Percentiles rank a stretch among this genome's conserved stretches.
These are phyloP conservation scores for Phytophthora syringae DNA, from an alignment of 352 stramenopile species.

Conservation along the genomic window DNA sequence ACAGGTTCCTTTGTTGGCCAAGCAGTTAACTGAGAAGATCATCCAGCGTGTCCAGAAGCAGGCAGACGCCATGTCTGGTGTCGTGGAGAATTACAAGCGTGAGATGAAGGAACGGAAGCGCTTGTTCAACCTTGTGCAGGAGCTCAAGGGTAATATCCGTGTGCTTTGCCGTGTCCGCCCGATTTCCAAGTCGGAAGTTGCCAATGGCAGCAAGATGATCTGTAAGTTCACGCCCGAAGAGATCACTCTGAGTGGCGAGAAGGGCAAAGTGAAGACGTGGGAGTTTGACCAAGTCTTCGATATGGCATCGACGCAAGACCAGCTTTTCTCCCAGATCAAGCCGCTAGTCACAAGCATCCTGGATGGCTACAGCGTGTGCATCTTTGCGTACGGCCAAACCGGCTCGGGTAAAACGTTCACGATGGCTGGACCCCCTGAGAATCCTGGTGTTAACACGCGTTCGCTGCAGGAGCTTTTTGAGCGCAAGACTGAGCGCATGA, in stretches of 20 bases:
- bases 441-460: slow-evolving; percentile 84
- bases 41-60: slow-evolving; percentile 75
- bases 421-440: slow-evolving; percentile 76
- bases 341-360: slow-evolving; percentile 86
- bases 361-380: slow-evolving; percentile 90
- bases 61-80: slow-evolving; percentile 77
- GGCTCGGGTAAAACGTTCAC: slow-evolving; percentile 90
- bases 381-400: slow-evolving; percentile 91
- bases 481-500: slow-evolving; percentile 63
- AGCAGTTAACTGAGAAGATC: slow-evolving; percentile 81
- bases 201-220: slow-evolving; percentile 78
- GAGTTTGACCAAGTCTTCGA: slow-evolving; percentile 90
- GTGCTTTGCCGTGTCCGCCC: slow-evolving; percentile 97
- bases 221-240: slow-evolving; percentile 86
- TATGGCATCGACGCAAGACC: slow-evolving; percentile 73
- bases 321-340: slow-evolving; percentile 81
- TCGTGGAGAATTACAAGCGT: slow-evolving; percentile 91
- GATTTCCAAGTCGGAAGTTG: slow-evolving; percentile 81
- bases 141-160: slow-evolving; percentile 97
- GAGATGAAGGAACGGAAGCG: slow-evolving; percentile 91
- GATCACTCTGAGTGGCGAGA: slow-evolving; percentile 80
- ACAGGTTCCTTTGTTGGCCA: slow-evolving; percentile 62
- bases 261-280: slow-evolving; percentile 88
- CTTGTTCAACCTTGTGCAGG: slow-evolving; percentile 96
- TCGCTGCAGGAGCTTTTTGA: slow-evolving; percentile 87